phyloP scores from a whole-genome alignment of 495 filamentous ascomycete genomes.

The Hypoxylon lienhwacheense region DNA sequence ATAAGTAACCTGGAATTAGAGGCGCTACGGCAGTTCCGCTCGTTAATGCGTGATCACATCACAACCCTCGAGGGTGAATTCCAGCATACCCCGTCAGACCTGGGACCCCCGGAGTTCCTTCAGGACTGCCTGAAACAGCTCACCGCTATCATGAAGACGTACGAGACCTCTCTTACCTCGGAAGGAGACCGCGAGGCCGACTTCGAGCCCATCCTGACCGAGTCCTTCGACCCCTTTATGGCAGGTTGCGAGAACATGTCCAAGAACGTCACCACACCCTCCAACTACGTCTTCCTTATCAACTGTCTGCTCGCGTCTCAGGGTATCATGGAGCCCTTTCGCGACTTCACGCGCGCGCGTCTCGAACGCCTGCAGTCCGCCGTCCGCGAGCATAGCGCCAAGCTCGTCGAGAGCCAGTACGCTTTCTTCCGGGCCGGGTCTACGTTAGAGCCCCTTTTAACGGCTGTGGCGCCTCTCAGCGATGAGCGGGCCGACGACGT shows the following conservation, averaged over 20 bases:
- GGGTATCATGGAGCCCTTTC: conserved; percentile 53
- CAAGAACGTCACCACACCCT: conserved; percentile 58
- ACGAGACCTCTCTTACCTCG: conserved; percentile 73
- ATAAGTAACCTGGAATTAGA: conserved; percentile 69
- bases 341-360: conserved; percentile 55
- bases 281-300: conserved; percentile 72
- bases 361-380: conserved; percentile 49
- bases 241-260: conserved; percentile 70
- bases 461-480: conserved; percentile 51
- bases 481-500: conserved; percentile 45
- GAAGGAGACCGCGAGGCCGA: conserved; percentile 58
- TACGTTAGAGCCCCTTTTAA: conserved; percentile 69
- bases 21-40: conserved; percentile 80
- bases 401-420: conserved; percentile 63
- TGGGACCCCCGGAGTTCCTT: conserved; percentile 82
- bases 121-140: conserved; percentile 76
- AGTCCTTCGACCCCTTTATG: conserved; percentile 86
- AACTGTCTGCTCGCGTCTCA: conserved; percentile 73
- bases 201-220: conserved; percentile 78
- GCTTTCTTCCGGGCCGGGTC: conserved; percentile 72
- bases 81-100: conserved; percentile 64
- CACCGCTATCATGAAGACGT: conserved; percentile 72
- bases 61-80: conserved; percentile 70
- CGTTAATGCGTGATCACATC: conserved; percentile 75
- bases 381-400: conserved; percentile 45